These are phyloP conservation scores for Scleromitrula shiraiana DNA, from an alignment of 2,329 filamentous ascomycete genomes.

Conservation along the genomic window DNA sequence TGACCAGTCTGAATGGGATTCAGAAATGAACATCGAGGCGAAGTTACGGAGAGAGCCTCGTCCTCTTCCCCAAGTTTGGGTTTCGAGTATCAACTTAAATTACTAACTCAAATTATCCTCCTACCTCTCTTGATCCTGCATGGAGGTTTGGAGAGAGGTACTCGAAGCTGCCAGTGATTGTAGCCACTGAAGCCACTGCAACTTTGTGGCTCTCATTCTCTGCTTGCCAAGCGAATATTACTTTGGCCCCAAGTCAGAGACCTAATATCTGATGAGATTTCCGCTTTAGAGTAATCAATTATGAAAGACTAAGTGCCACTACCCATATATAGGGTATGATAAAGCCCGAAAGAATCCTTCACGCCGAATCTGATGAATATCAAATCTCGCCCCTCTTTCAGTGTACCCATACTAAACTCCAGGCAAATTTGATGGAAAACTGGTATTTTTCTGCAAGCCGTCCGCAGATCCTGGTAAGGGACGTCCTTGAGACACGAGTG, in stretches of 20 bases:
- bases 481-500: slow-evolving; percentile 4
- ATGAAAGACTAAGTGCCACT: slow-evolving; percentile 1
- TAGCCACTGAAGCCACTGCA: background rate
- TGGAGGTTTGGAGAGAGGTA: background rate
- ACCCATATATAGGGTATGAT: slow-evolving; percentile 8
- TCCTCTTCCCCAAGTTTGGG: background rate
- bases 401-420: slow-evolving; percentile 6
- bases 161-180: too few species aligned
- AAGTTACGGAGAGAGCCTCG: background rate
- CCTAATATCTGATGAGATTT: background rate
- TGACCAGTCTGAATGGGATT: background rate
- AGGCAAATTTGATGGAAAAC: slow-evolving; percentile 2
- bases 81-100: background rate
- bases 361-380: background rate
- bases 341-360: slow-evolving; percentile 9
- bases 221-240: background rate
- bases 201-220: background rate
- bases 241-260: slow-evolving; percentile 1
- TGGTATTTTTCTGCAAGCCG: slow-evolving; percentile 2
- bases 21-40: background rate
- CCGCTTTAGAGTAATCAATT: background rate
- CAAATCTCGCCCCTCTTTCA: slow-evolving; percentile 6
- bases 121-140: background rate
- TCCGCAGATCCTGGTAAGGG: slow-evolving; percentile 7
- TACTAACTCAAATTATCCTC: background rate